Evolutionary conservation across 2,329 filamentous ascomycete species (phyloP), one percentile per base, ranked within the genome.

Genomic region (Aspergillus chevalieri): DNA sequence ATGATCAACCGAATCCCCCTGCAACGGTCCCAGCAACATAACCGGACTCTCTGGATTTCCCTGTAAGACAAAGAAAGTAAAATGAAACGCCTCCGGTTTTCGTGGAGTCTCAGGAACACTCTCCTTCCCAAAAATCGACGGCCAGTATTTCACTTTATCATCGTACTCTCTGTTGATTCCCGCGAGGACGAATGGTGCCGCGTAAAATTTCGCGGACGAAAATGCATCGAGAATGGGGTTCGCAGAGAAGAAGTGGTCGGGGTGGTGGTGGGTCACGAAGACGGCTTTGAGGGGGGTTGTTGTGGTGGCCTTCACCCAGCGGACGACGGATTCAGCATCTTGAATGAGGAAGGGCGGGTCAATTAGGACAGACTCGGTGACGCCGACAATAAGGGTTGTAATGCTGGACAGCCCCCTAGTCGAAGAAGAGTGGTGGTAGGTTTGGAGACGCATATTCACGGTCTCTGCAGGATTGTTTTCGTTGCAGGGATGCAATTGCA

Each of bases 201-300:
- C 56, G 50, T 58, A 53, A 46, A 61, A 54, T 34, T 48, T 53
- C 19, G 60, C 58, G 6, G 26, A 28, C 0, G 62, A 57, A 36
- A 56, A 66, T 3, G 62, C 58, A 9, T 62, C 62, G 2, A 67
- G 58, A 44, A 67, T 63, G 0, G 61, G 58, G 34, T 66, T 65
- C 21, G 60, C 59, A 5, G 60, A 56, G 53, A 65, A 65, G 50
- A 63, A 67, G 53, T 69, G 63, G 50, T 67, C 64, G 5, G 65
- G 64, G 47, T 66, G 65, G 46, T 68, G 66, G 50, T 67, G 65
- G 6, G 65, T 67, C 17, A 65, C 55, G 47, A 67, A 68, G 33
- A 69, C 53, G 4, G 62, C 65, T 42, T 57, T 59, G 6, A 67
- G 46, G 1, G 62, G 57, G 3, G 57, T 44, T 4, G 44, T 24